phyloP scores from a whole-genome alignment of 1,284 basidiomycete genomes.

The Pseudozyma sp. region DNA sequence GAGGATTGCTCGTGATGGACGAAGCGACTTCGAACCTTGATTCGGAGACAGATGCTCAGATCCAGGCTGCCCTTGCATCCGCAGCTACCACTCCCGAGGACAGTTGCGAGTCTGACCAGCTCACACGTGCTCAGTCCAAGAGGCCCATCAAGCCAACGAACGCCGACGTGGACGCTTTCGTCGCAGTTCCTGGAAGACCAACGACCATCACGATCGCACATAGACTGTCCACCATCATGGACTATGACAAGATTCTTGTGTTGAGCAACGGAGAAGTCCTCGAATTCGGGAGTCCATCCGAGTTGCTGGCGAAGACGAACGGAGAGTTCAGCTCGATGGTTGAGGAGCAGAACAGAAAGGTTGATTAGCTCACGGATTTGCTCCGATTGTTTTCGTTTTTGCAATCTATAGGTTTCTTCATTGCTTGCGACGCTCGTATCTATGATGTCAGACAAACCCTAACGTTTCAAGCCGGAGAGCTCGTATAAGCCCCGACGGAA shows the following conservation, averaged over 20 bases:
- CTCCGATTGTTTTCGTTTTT: no score
- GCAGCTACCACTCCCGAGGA: background rate
- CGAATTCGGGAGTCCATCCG: constrained; percentile 71
- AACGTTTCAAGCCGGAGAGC: background rate
- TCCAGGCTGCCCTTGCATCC: constrained; percentile 74
- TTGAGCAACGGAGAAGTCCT: constrained; percentile 77
- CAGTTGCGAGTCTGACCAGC: background rate
- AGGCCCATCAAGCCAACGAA: constrained; percentile 32
- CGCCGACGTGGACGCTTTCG: background rate
- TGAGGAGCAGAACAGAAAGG: constrained; percentile 24
- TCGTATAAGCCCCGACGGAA: constrained; percentile 29
- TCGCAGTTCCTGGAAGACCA: constrained; percentile 14
- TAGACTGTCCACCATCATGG: constrained; percentile 78
- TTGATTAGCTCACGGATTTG: constrained; percentile 1
- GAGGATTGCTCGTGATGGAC: constrained; percentile 73
- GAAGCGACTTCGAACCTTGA: constrained; percentile 65
- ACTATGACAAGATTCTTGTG: constrained; percentile 80
- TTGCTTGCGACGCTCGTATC: no score
- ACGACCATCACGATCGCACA: constrained; percentile 70
- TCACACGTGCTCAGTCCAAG: constrained; percentile 5
- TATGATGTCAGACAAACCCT: no score
- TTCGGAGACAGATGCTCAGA: constrained; percentile 63
- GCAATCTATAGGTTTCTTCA: no score
- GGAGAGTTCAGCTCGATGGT: constrained; percentile 38
- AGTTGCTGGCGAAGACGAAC: constrained; percentile 18